Conservation (phyloP, 2,329 filamentous ascomycete genomes). For the Aspergillus fumigatiaffinis region DNA sequence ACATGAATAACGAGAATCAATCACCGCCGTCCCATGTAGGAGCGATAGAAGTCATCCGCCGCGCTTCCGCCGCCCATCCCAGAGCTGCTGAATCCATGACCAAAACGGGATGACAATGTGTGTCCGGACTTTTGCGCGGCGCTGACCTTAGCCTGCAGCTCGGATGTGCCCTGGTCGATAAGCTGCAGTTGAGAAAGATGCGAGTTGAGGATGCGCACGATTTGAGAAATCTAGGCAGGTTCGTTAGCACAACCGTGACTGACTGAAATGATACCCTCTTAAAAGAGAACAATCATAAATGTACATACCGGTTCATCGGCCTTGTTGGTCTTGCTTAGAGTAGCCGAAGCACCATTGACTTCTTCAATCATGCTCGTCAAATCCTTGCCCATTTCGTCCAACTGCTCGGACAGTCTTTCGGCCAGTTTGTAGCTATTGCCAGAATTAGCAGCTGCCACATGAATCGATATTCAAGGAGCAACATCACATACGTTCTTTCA, state of each 20-base stretch:
- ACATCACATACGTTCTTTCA: slow-evolving; percentile 69
- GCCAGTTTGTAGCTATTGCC: slow-evolving; percentile 71
- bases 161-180: slow-evolving; percentile 81
- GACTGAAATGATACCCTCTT: background rate
- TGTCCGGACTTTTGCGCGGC: slow-evolving; percentile 76
- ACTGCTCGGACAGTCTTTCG: slow-evolving; percentile 82
- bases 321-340: slow-evolving; percentile 82
- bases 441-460: slow-evolving; percentile 17
- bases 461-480: background rate
- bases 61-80: slow-evolving; percentile 54
- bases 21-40: slow-evolving; percentile 72
- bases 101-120: slow-evolving; percentile 42
- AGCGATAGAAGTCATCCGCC: slow-evolving; percentile 86
- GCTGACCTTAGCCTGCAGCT: slow-evolving; percentile 76
- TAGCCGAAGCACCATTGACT: slow-evolving; percentile 89
- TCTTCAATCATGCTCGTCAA: slow-evolving; percentile 96
- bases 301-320: slow-evolving; percentile 76
- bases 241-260: slow-evolving; percentile 9
- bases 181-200: slow-evolving; percentile 89
- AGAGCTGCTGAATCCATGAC: slow-evolving; percentile 34
- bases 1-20: background rate
- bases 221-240: slow-evolving; percentile 71
- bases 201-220: slow-evolving; percentile 89
- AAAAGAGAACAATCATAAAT: slow-evolving; percentile 7
- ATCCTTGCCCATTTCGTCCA: slow-evolving; percentile 92